A percentile compares a stretch with the other conserved stretches of the same genome.
phyloP scores from a whole-genome alignment of 2,329 filamentous ascomycete genomes.

The Ramularia endophylla region DNA sequence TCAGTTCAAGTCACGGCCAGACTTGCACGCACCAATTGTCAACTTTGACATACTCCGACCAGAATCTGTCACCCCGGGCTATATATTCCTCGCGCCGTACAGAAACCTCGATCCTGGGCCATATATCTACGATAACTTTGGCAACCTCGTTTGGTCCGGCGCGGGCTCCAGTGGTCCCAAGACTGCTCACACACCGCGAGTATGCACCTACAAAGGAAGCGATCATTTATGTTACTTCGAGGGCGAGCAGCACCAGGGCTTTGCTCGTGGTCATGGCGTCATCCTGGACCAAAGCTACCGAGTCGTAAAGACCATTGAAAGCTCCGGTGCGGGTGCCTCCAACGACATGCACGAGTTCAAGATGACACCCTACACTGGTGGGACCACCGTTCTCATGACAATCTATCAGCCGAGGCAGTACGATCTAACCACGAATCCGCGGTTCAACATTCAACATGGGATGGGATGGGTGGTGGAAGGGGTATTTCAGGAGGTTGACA shows the following conservation, averaged over 20 bases:
- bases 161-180: slow-evolving; percentile 45
- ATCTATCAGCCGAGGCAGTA: slow-evolving; percentile 36
- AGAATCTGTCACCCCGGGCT: slow-evolving; percentile 39
- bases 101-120: slow-evolving; percentile 44
- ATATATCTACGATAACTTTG: slow-evolving; percentile 48
- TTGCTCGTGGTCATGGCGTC: slow-evolving; percentile 47
- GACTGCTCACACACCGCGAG: slow-evolving; percentile 44
- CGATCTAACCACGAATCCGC: slow-evolving; percentile 40
- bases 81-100: slow-evolving; percentile 48
- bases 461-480: slow-evolving; percentile 49
- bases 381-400: slow-evolving; percentile 35
- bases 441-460: slow-evolving; percentile 35
- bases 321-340: slow-evolving; percentile 34
- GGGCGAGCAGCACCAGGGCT: slow-evolving; percentile 47
- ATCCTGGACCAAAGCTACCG: slow-evolving; percentile 48
- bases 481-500: slow-evolving; percentile 51
- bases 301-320: slow-evolving; percentile 43
- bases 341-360: slow-evolving; percentile 51
- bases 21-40: slow-evolving; percentile 35
- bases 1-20: slow-evolving; percentile 34
- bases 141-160: slow-evolving; percentile 47
- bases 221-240: slow-evolving; percentile 50
- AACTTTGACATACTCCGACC: slow-evolving; percentile 29
- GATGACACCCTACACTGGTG: slow-evolving; percentile 38
- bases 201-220: slow-evolving; percentile 44